Percentiles rank a stretch among this genome's conserved stretches.
These are phyloP conservation scores for Asterochloris erici DNA, from an alignment of 139 green algal genomes.

Conservation along the genomic window DNA sequence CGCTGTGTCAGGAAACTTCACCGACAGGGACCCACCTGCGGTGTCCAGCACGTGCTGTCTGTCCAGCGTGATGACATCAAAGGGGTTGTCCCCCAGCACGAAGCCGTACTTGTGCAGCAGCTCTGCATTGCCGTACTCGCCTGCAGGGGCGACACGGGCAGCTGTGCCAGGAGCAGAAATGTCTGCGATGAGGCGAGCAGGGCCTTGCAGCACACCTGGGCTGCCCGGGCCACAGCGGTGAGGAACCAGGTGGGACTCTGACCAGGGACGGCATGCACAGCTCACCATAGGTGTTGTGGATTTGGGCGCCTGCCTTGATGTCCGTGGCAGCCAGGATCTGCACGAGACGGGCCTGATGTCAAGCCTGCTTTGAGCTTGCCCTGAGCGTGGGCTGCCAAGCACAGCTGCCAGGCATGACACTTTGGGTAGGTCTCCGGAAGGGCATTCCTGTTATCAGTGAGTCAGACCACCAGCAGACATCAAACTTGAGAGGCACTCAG, in stretches of 20 bases:
- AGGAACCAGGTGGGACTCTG: neutral
- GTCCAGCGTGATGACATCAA: slow-evolving; percentile 31
- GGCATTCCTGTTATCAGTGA: too few relatives aligned
- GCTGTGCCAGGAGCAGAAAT: neutral
- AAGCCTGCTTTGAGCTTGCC: too few relatives aligned
- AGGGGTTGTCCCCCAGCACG: slow-evolving; percentile 50
- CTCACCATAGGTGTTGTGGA: slow-evolving; percentile 59
- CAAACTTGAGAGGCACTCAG: too few relatives aligned
- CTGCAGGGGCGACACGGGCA: slow-evolving; percentile 14
- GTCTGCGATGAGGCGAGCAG: neutral
- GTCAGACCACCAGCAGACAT: too few relatives aligned
- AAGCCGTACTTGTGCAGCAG: slow-evolving; percentile 70
- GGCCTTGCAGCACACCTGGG: neutral
- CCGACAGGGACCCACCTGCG: slow-evolving; percentile 9
- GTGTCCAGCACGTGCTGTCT: slow-evolving; percentile 25
- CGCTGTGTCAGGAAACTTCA: neutral
- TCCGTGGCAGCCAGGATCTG: slow-evolving; percentile 62
- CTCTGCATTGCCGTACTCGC: slow-evolving; percentile 53
- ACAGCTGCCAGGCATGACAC: too few relatives aligned
- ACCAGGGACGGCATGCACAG: neutral
- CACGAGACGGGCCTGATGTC: slow-evolving; percentile 11
- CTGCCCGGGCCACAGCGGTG: neutral
- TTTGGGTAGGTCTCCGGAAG: too few relatives aligned
- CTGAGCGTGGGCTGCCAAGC: too few relatives aligned
- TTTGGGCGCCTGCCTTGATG: slow-evolving; percentile 42